These are phyloP conservation scores for Amphibolis antarctica DNA, from an alignment of 106 monocot species.

Conservation along the genomic window DNA sequence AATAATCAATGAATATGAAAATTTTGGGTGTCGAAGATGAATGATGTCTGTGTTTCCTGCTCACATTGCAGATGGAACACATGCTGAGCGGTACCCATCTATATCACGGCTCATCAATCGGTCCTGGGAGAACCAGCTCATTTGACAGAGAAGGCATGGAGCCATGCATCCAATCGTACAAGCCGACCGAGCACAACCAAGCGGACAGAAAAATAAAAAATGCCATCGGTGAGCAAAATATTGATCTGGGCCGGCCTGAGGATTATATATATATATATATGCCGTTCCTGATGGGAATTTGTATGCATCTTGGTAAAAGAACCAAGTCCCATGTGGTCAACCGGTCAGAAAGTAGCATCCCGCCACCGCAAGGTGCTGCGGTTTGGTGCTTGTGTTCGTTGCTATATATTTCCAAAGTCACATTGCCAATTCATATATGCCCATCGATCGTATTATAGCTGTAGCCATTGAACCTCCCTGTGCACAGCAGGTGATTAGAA, in stretches of 20 bases:
- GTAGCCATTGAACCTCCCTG: too few species aligned
- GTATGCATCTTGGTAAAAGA: background rate
- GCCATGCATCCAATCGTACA: background rate
- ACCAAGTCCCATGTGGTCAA: background rate
- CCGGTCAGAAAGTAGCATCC: background rate
- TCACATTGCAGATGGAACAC: too few species aligned
- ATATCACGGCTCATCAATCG: too few species aligned
- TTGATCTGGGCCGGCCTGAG: background rate
- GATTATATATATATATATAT: background rate
- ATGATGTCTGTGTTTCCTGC: too few species aligned
- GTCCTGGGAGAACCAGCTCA: too few species aligned
- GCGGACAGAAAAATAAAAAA: background rate
- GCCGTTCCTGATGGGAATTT: background rate
- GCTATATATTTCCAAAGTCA: background rate
- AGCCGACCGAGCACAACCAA: background rate
- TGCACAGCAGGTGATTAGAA: too few species aligned
- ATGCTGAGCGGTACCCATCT: too few species aligned
- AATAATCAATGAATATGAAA: too few species aligned
- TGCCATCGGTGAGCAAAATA: background rate
- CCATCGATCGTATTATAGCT: too few species aligned
- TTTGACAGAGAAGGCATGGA: too few species aligned
- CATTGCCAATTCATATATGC: background rate
- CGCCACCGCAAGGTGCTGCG: too few species aligned
- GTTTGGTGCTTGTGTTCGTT: background rate
- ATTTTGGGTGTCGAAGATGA: too few species aligned